phyloP scores from a whole-genome alignment of 2,329 filamentous ascomycete species.

The Cordyceps pruinosa region DNA sequence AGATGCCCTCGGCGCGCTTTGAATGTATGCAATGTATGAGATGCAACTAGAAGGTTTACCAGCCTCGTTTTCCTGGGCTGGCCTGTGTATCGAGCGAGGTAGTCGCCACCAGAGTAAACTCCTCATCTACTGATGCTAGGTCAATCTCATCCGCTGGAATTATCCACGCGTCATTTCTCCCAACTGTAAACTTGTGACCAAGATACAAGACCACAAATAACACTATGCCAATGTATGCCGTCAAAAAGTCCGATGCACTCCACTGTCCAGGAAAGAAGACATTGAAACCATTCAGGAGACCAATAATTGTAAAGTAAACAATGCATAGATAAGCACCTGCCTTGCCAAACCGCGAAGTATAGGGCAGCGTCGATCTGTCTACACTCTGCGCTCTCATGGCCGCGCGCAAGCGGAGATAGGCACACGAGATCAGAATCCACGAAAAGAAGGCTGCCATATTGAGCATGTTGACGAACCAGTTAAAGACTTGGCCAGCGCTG shows the following conservation, averaged over 20 bases:
- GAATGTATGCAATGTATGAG: neutral
- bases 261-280: conserved; percentile 18
- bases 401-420: conserved; percentile 16
- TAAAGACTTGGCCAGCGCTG: conserved; percentile 48
- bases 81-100: neutral
- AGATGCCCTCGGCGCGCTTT: neutral
- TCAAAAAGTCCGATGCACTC: conserved; percentile 14
- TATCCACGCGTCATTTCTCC: neutral
- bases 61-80: neutral
- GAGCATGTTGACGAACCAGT: conserved; percentile 43
- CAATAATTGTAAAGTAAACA: conserved; percentile 25
- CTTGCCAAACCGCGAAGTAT: conserved; percentile 3
- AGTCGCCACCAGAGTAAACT: neutral
- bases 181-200: neutral
- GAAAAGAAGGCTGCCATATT: conserved; percentile 15
- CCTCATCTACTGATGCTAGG: neutral
- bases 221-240: conserved; percentile 15
- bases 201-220: conserved; percentile 9
- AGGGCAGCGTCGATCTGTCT: conserved; percentile 1
- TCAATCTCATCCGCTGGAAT: neutral
- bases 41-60: too few species aligned
- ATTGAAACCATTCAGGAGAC: conserved; percentile 54
- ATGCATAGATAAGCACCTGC: conserved; percentile 10
- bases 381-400: conserved; percentile 7
- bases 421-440: conserved; percentile 15